Evolutionary conservation across 2,329 filamentous ascomycete species (phyloP).

Genomic region (Paraconiothyrium brasiliense): DNA sequence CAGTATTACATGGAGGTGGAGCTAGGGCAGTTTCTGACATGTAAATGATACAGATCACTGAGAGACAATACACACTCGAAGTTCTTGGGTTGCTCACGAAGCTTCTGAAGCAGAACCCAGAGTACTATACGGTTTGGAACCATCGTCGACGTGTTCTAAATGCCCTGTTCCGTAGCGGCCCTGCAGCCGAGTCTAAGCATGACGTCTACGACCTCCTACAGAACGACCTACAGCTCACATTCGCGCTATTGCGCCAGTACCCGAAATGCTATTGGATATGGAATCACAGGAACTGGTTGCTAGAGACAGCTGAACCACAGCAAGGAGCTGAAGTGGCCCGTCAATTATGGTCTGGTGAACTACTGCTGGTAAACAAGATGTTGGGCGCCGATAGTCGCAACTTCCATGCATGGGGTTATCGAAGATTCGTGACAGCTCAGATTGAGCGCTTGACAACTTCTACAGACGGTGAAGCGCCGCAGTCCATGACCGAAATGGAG

Average conservation of each 20-base stretch:
- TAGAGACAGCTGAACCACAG: conserved; percentile 74
- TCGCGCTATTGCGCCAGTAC: conserved; percentile 82
- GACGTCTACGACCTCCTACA: conserved; percentile 66
- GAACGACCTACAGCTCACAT: conserved; percentile 80
- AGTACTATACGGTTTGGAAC: conserved; percentile 94
- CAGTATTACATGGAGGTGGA: background rate
- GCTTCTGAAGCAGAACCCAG: conserved; percentile 79
- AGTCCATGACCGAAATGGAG: conserved; percentile 78
- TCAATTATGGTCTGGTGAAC: conserved; percentile 82
- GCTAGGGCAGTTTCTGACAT: conserved; percentile 6
- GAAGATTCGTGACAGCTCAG: conserved; percentile 78
- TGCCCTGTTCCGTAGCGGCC: conserved; percentile 62
- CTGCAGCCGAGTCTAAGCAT: conserved; percentile 25
- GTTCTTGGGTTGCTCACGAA: conserved; percentile 75
- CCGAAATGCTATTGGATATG: conserved; percentile 99
- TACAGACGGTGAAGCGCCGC: conserved; percentile 10
- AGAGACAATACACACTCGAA: conserved; percentile 61
- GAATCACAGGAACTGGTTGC: conserved; percentile 91
- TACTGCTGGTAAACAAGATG: conserved; percentile 87
- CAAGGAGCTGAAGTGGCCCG: conserved; percentile 67
- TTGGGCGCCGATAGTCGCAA: conserved; percentile 85
- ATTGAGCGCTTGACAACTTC: conserved; percentile 67
- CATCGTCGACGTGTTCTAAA: conserved; percentile 77
- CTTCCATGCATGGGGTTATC: conserved; percentile 96
- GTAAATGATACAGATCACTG: conserved; percentile 48